Evolutionary conservation across 345 rosid species (phyloP).

Genomic region (Mercurialis annua): DNA sequence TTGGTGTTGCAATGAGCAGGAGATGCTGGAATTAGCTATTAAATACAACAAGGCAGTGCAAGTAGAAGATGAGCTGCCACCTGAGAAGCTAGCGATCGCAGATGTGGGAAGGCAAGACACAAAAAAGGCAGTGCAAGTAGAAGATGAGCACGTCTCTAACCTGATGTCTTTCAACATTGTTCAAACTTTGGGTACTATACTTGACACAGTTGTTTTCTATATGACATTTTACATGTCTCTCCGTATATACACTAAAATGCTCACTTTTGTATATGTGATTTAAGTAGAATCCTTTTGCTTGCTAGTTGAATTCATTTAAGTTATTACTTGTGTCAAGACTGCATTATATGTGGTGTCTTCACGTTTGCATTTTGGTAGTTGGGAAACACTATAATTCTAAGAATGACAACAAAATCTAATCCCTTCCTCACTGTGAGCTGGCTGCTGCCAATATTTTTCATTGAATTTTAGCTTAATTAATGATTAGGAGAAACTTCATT

Average conservation of each 20-base stretch:
- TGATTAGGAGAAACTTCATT: not conserved
- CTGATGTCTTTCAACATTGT: conserved; percentile 98
- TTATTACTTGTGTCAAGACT: too few species aligned
- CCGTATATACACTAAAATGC: not conserved
- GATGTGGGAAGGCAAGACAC: conserved; percentile 99
- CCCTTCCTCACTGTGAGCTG: not conserved
- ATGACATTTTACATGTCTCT: not conserved
- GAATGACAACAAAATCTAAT: not conserved
- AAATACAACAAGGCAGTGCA: conserved; percentile 97
- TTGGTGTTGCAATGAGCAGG: conserved; percentile 45
- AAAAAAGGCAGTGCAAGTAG: conserved; percentile 96
- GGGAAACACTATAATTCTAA: not conserved
- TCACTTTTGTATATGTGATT: not conserved
- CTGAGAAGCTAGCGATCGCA: conserved; percentile 88
- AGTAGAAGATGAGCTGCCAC: conserved; percentile 94
- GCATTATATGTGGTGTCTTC: not conserved
- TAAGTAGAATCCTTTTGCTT: not conserved
- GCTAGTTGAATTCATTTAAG: too few species aligned
- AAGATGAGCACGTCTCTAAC: conserved; percentile 91
- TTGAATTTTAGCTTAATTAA: not conserved
- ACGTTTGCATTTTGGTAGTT: not conserved
- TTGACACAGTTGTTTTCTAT: conserved; percentile 90
- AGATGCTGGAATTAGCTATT: conserved; percentile 74
- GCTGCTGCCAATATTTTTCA: too few species aligned
- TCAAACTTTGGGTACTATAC: conserved; percentile 97